These are phyloP conservation scores for Notholithocarpus densiflorus DNA, from an alignment of 306 rosid species.

Conservation along the genomic window DNA sequence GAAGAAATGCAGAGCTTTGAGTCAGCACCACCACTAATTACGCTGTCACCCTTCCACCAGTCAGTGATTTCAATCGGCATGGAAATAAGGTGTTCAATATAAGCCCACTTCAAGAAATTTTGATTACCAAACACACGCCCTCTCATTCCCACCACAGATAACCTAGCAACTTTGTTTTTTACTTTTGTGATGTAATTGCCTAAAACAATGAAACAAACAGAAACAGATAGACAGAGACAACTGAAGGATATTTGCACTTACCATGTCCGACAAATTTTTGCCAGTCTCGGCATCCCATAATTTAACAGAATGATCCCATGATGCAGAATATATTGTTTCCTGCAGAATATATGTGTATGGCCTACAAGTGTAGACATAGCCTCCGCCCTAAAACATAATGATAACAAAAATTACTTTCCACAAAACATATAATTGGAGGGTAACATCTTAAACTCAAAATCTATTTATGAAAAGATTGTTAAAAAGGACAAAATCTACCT, in stretches of 20 bases:
- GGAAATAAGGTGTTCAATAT: too few relatives aligned
- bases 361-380: conserved; percentile 75
- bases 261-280: conserved; percentile 52
- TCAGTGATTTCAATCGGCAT: background rate
- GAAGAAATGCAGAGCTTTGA: conserved; percentile 76
- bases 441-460: background rate
- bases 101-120: too few relatives aligned
- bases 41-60: conserved; percentile 83
- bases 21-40: conserved; percentile 89
- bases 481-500: background rate
- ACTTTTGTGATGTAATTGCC: too few relatives aligned
- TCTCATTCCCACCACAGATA: too few relatives aligned
- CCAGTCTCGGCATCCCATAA: conserved; percentile 84
- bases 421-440: background rate
- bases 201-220: background rate
- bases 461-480: background rate
- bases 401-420: background rate
- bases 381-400: conserved; percentile 48
- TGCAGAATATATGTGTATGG: conserved; percentile 82
- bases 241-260: conserved; percentile 35
- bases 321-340: conserved; percentile 76
- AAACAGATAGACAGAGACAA: background rate
- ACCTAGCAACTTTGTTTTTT: too few relatives aligned
- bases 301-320: conserved; percentile 88
- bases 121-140: too few relatives aligned